A percentile compares a stretch with the other conserved stretches of the same genome.
Evolutionary conservation across 768 basidiomycete genomes (phyloP).

Genomic region (Lactarius vividus): DNA sequence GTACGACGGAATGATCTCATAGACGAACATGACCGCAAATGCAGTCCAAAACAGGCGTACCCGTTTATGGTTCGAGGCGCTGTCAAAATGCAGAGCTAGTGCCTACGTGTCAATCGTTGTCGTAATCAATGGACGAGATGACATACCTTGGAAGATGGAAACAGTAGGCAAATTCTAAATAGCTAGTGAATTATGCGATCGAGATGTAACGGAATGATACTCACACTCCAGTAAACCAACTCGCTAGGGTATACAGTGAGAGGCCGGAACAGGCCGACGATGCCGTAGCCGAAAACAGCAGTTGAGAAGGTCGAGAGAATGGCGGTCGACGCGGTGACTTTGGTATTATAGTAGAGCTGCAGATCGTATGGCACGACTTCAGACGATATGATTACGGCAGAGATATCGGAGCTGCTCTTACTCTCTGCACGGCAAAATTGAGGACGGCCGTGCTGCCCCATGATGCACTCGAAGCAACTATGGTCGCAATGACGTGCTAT

Average conservation of each 20-base stretch:
- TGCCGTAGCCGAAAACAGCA: constrained; percentile 62
- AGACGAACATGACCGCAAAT: constrained; percentile 51
- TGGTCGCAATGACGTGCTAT: constrained; percentile 57
- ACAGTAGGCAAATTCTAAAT: constrained; percentile 53
- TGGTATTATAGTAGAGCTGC: constrained; percentile 58
- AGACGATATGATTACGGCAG: too few species aligned
- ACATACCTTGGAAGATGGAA: constrained; percentile 55
- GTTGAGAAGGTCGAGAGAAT: constrained; percentile 63
- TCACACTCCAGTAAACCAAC: constrained; percentile 59
- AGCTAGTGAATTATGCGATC: background rate
- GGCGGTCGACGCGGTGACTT: constrained; percentile 46
- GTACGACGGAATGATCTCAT: constrained; percentile 53
- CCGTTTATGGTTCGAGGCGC: constrained; percentile 44
- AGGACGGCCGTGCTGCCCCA: constrained; percentile 51
- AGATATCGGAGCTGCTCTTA: constrained; percentile 30
- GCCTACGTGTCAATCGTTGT: constrained; percentile 32
- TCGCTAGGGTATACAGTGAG: constrained; percentile 60
- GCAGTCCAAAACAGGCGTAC: constrained; percentile 52
- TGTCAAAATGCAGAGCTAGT: constrained; percentile 51
- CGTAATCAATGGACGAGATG: background rate
- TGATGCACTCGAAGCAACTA: constrained; percentile 57
- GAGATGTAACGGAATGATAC: constrained; percentile 25
- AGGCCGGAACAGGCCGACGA: constrained; percentile 57
- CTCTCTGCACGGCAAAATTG: constrained; percentile 62
- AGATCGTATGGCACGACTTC: background rate